Evolutionary conservation across 257 asterid genomes (phyloP).

Genomic region (Jaltomata sinuosa): DNA sequence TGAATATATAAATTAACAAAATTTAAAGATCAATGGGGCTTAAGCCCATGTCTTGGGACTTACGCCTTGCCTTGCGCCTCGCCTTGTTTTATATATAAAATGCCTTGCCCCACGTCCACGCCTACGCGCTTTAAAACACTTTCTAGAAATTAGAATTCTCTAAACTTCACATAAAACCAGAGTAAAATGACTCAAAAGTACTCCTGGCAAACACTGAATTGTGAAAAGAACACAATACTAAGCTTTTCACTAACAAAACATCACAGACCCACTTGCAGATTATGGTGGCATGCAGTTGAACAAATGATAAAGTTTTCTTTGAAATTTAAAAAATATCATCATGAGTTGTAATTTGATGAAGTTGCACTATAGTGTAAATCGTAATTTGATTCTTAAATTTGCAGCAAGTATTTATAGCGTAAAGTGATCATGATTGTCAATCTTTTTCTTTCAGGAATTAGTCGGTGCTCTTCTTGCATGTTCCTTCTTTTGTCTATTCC

Average conservation of each 20-base stretch:
- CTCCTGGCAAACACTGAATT: not conserved
- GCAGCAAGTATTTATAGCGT: not conserved
- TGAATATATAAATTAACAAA: not conserved
- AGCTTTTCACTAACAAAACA: not conserved
- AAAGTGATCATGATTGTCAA: constrained; percentile 1
- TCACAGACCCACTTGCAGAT: not conserved
- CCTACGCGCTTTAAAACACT: not conserved
- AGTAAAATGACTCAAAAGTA: not conserved
- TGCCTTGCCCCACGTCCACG: not conserved
- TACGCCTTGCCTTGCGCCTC: not conserved
- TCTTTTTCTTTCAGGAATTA: constrained; percentile 58
- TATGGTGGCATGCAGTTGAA: not conserved
- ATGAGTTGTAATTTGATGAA: not conserved
- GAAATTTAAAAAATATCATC: not conserved
- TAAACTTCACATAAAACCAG: not conserved
- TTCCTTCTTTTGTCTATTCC: constrained; percentile 83
- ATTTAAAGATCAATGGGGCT: not conserved
- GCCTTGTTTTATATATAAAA: not conserved
- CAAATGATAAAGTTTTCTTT: not conserved
- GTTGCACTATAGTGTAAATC: not conserved
- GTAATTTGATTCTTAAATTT: not conserved
- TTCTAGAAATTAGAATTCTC: not conserved
- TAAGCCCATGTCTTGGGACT: not conserved
- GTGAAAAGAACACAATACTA: not conserved
- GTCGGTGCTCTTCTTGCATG: constrained; percentile 78